Percentiles rank a stretch among this genome's conserved stretches.
These are phyloP conservation scores for Aureobasidium vineae DNA, from an alignment of 2,329 filamentous ascomycete genomes.

Conservation along the genomic window DNA sequence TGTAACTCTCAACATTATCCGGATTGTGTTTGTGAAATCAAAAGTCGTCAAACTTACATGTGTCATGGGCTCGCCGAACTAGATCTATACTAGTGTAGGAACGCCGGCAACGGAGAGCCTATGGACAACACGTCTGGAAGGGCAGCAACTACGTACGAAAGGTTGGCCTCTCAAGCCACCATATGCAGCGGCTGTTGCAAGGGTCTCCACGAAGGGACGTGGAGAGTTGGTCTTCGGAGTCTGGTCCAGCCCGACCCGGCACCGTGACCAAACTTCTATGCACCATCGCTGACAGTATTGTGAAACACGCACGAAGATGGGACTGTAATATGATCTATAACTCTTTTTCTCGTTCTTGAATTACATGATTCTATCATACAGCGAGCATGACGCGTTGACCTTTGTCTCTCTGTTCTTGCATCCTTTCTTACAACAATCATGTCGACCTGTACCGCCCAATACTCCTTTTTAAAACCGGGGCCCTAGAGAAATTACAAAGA, in stretches of 20 bases:
- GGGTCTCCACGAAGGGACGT: background rate
- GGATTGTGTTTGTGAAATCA: background rate
- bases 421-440: constrained; percentile 24
- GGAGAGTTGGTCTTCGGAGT: background rate
- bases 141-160: background rate
- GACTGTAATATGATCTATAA: background rate
- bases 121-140: background rate
- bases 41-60: background rate
- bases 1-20: background rate
- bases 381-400: constrained; percentile 24
- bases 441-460: constrained; percentile 17
- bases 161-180: background rate
- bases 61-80: constrained; percentile 6
- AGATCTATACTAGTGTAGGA: background rate
- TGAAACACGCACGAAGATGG: background rate
- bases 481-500: constrained; percentile 25
- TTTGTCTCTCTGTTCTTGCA: constrained; percentile 13
- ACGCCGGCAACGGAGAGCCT: background rate
- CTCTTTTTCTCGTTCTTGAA: constrained; percentile 24
- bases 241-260: background rate
- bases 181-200: background rate
- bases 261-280: background rate
- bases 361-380: constrained; percentile 27
- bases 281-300: background rate
- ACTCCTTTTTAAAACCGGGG: constrained; percentile 21